phyloP scores from a whole-genome alignment of 2,329 filamentous ascomycete genomes.

The Colletotrichum tropicale region DNA sequence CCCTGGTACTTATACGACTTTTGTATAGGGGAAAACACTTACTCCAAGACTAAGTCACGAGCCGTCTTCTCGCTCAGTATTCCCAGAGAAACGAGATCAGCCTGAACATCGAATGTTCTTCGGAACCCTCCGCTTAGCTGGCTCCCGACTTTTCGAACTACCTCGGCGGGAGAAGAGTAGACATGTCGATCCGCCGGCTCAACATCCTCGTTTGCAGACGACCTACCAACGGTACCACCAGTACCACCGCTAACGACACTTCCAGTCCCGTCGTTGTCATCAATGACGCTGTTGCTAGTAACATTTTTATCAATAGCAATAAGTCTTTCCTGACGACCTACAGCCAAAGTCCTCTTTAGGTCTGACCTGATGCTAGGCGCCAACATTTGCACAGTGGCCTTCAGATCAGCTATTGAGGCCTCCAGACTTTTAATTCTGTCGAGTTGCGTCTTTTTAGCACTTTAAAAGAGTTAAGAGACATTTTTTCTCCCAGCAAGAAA shows the following conservation, averaged over 20 bases:
- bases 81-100: slow-evolving; percentile 9
- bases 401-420: slow-evolving; percentile 8
- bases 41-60: slow-evolving; percentile 1
- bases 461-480: not conserved
- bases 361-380: not conserved
- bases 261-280: not conserved
- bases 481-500: not conserved
- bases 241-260: not conserved
- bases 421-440: slow-evolving; percentile 9
- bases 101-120: slow-evolving; percentile 8
- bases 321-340: not conserved
- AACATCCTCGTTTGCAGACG: not conserved
- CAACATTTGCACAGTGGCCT: slow-evolving; percentile 9
- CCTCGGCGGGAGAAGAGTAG: slow-evolving; percentile 14
- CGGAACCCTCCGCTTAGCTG: slow-evolving; percentile 15
- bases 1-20: not conserved
- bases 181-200: slow-evolving; percentile 14
- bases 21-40: not conserved
- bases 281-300: not conserved
- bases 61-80: slow-evolving; percentile 10
- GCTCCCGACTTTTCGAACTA: slow-evolving; percentile 12
- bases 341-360: not conserved
- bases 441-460: not conserved
- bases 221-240: not conserved
- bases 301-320: not conserved